Evolutionary conservation across 768 basidiomycete genomes (phyloP).

Genomic region (Amanita pallidorosea): DNA sequence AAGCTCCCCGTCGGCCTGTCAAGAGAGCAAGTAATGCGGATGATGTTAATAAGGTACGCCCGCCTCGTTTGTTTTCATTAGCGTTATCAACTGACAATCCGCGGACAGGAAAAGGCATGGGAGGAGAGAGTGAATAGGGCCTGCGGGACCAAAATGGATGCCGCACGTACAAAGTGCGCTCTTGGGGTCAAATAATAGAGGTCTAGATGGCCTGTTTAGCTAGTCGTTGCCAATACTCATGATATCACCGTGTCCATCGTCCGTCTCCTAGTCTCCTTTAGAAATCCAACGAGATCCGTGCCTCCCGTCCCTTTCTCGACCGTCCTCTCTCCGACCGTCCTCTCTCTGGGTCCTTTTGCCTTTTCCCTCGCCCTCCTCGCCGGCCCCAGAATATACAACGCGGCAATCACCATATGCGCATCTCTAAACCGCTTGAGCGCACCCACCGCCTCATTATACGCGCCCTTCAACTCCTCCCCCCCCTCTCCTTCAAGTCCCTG

Average conservation of each 20-base stretch:
- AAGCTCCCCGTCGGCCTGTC: no score
- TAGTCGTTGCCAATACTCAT: no score
- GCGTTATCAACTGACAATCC: no score
- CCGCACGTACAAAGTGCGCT: no score
- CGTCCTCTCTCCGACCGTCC: background rate
- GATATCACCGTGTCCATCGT: slow-evolving; percentile 32
- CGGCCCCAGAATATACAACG: slow-evolving; percentile 68
- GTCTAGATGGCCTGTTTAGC: no score
- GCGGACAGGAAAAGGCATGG: no score
- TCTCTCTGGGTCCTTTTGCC: background rate
- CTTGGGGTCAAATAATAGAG: no score
- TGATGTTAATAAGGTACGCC: no score
- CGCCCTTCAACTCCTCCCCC: slow-evolving; percentile 23
- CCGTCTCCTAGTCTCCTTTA: slow-evolving; percentile 62
- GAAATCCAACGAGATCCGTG: slow-evolving; percentile 64
- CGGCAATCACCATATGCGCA: slow-evolving; percentile 68
- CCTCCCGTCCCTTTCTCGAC: slow-evolving; percentile 65
- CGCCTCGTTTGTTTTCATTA: no score
- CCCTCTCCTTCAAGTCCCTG: slow-evolving; percentile 18
- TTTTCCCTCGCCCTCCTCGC: slow-evolving; percentile 11
- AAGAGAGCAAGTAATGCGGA: no score
- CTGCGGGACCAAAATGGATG: no score
- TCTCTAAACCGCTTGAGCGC: slow-evolving; percentile 68
- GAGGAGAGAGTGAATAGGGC: no score
- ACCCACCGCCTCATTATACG: slow-evolving; percentile 55